phyloP scores from a whole-genome alignment of 2,329 filamentous ascomycete species.

The Corniculantispora saksenae region DNA sequence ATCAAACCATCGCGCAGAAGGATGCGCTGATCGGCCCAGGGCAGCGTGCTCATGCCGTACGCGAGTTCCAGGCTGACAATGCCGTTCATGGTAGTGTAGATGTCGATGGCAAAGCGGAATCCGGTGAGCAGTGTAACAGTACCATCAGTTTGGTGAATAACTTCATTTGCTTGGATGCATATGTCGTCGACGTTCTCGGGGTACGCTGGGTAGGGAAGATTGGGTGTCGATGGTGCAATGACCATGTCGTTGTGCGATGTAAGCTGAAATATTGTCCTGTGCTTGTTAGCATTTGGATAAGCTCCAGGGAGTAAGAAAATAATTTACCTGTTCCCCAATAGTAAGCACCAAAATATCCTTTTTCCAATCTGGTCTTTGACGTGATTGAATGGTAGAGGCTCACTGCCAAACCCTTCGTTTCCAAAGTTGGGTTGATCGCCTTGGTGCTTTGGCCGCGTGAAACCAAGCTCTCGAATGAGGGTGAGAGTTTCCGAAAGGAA shows the following conservation, averaged over 20 bases:
- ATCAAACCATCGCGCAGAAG: conserved; percentile 71
- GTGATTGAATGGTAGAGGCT: conserved; percentile 60
- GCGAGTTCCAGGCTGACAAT: conserved; percentile 79
- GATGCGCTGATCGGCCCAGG: conserved; percentile 75
- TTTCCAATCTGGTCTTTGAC: conserved; percentile 73
- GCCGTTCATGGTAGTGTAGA: conserved; percentile 79
- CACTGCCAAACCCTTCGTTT: conserved; percentile 39
- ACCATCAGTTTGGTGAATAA: conserved; percentile 68
- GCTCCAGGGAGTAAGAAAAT: not conserved
- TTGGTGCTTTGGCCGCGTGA: conserved; percentile 56
- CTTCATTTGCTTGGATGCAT: conserved; percentile 70
- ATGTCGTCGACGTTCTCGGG: conserved; percentile 84
- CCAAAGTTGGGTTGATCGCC: conserved; percentile 43
- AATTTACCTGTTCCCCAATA: conserved; percentile 68
- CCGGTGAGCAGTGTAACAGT: conserved; percentile 71
- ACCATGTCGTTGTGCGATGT: conserved; percentile 70
- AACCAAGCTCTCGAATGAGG: conserved; percentile 67
- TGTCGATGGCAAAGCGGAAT: conserved; percentile 77
- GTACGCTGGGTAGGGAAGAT: conserved; percentile 74
- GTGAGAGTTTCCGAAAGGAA: conserved; percentile 74
- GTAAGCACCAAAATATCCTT: conserved; percentile 81
- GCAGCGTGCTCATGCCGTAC: conserved; percentile 75
- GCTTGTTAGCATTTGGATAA: not conserved
- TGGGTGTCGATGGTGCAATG: conserved; percentile 74
- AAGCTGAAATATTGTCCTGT: conserved; percentile 74